Conservation (phyloP, 805 yeast genomes). For the Allodekkera sacchari region DNA sequence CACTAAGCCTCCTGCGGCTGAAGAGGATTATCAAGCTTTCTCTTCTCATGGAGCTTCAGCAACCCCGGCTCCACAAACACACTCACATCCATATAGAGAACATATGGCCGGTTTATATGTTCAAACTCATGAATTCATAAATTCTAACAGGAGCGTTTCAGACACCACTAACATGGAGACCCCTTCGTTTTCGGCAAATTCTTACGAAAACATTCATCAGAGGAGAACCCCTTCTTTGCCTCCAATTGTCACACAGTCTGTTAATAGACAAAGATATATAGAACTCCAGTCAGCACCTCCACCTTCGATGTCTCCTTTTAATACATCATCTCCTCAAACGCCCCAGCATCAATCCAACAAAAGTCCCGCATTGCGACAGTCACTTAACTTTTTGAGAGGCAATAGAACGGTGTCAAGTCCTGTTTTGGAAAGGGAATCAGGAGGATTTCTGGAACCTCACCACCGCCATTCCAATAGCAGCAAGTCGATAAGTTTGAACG, state of each 20-base stretch:
- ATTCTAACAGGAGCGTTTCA: too few species aligned
- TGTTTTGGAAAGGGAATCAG: conserved; percentile 13
- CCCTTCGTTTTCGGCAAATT: too few species aligned
- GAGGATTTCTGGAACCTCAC: conserved; percentile 15
- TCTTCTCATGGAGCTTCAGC: too few species aligned
- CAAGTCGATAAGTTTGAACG: conserved; percentile 32
- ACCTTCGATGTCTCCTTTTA: conserved; percentile 3
- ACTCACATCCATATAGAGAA: too few species aligned
- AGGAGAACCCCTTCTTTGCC: conserved; percentile 17
- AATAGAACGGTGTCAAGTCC: conserved; percentile 18
- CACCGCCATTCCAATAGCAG: conserved; percentile 27
- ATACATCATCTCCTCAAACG: neutral
- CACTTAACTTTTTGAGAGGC: conserved; percentile 27
- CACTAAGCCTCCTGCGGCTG: too few species aligned
- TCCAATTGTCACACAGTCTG: conserved; percentile 13
- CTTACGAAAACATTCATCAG: too few species aligned
- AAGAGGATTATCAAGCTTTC: too few species aligned
- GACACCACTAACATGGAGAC: too few species aligned
- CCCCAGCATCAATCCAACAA: conserved; percentile 9
- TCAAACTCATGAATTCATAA: too few species aligned
- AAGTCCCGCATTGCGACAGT: conserved; percentile 31
- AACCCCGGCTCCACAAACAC: too few species aligned
- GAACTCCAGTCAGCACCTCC: conserved; percentile 4
- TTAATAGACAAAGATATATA: conserved; percentile 17
- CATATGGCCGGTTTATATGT: too few species aligned